Base-by-base conservation (phyloP, 78 protist species). In the Dictyostelium firmibasis region DNA sequence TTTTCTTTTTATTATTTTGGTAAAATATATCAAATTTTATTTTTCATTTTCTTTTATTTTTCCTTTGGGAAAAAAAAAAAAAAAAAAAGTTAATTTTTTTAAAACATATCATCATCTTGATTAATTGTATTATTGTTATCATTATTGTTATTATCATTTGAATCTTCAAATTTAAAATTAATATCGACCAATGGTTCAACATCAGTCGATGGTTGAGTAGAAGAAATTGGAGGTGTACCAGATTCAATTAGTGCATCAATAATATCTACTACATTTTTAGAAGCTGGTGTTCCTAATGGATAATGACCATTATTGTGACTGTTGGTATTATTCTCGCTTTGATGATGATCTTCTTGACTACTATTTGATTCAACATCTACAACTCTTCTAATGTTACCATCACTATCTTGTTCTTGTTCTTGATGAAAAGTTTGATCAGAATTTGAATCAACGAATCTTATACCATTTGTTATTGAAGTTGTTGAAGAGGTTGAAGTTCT, bases 221-320 rank as follows among this genome's bases (percentile, higher is more conserved):
- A 72, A 29, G 79, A 29, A 6, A 72, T 72, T n/a, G 86, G 86
- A 31, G 86, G 86, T 33, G 86, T 82, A 35, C 86, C 86, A 35
- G 86, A 57, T 82, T 33, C 41, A 23, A 57, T 35, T 36, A 82
- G 8, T 14, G 25, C 75, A 50, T 82, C 60, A 8, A 82, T 64
- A 20, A 82, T 60, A 82, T 82, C 75, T 13, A 25, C 75, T 13
- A 82, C 75, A 44, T 29, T 16, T 82, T 43, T 82, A n/a, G 75
- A 47, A 13, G 35, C 57, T 25, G 60, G 76, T 14, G 85, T 81
- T 47, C 72, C 29, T 9, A 13, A 6, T 77, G 83, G 41, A 38
- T 35, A 3, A 25, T 29, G n/a, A n/a, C n/a, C 18, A 20, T 78
- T 16, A 33, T 50, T 33, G 25, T 23, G 41, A 38, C 6, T 38